phyloP scores from a whole-genome alignment of 2,329 filamentous ascomycete species.

The Ascochyta fabae region DNA sequence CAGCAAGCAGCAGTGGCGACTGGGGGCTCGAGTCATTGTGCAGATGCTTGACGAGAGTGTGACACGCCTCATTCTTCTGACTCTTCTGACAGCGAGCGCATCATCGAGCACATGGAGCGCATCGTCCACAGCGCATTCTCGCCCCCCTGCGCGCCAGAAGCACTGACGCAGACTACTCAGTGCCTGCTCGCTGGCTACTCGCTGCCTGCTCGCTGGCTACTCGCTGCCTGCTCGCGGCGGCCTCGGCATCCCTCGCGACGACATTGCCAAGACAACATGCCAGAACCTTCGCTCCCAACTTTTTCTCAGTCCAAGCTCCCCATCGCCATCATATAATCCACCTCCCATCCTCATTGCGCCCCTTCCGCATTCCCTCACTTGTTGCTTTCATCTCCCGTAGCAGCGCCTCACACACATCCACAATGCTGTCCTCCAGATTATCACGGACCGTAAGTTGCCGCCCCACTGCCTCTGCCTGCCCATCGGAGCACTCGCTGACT shows the following conservation, averaged over 20 bases:
- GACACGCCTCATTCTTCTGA: neutral
- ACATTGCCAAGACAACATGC: slow-evolving; percentile 18
- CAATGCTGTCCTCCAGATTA: slow-evolving; percentile 52
- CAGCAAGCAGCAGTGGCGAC: neutral
- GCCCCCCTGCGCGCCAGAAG: slow-evolving; percentile 4
- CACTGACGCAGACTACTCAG: slow-evolving; percentile 18
- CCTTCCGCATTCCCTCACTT: slow-evolving; percentile 27
- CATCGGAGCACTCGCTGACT: slow-evolving; percentile 30
- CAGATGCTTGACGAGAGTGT: neutral
- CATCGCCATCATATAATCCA: slow-evolving; percentile 39
- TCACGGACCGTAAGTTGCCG: slow-evolving; percentile 48
- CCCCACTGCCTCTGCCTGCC: neutral
- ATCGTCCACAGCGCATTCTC: neutral
- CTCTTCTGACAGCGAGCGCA: neutral
- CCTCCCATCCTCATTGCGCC: slow-evolving; percentile 26
- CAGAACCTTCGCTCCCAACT: slow-evolving; percentile 37
- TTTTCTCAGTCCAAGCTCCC: slow-evolving; percentile 38
- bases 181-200: neutral
- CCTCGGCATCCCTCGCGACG: slow-evolving; percentile 20
- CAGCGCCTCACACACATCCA: slow-evolving; percentile 38
- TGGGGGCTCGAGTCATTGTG: neutral
- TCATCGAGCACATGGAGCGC: neutral
- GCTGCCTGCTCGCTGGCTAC: slow-evolving; percentile 5
- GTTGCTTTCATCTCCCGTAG: slow-evolving; percentile 39
- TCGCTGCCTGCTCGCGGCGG: slow-evolving; percentile 12